These are phyloP conservation scores for Hibiscus mutabilis DNA, from an alignment of 345 rosid genomes.

Conservation along the genomic window DNA sequence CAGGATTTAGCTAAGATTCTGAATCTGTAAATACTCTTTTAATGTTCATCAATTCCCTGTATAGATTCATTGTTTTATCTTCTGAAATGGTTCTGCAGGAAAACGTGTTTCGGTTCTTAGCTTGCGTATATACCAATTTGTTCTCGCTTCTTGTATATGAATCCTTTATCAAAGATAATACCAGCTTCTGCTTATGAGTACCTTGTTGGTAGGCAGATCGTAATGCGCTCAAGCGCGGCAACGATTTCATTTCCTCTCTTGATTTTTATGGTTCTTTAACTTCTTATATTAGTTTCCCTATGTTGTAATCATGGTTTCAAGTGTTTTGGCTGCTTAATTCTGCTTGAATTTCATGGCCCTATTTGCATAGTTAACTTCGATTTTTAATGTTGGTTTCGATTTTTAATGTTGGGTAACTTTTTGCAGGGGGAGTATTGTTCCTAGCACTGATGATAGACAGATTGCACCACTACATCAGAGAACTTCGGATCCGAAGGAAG, in stretches of 20 bases:
- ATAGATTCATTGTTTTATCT: not conserved
- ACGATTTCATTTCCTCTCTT: not conserved
- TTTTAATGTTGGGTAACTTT: conserved; percentile 13
- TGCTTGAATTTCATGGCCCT: not conserved
- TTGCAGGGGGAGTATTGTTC: conserved; percentile 73
- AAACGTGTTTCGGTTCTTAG: not conserved
- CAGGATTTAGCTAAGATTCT: not conserved
- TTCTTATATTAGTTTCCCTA: not conserved
- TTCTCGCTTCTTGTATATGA: too few species aligned
- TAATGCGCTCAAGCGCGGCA: not conserved
- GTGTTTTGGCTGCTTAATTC: conserved; percentile 1
- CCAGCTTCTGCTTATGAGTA: not conserved
- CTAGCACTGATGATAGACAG: conserved; percentile 83
- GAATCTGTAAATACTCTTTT: not conserved
- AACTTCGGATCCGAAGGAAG: conserved; percentile 71
- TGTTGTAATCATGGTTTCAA: not conserved
- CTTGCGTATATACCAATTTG: too few species aligned
- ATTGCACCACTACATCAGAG: conserved; percentile 84
- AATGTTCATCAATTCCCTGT: not conserved
- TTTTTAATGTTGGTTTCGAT: too few species aligned
- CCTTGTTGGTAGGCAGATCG: too few species aligned
- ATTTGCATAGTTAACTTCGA: conserved; percentile 1
- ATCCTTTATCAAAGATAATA: too few species aligned
- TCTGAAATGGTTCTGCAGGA: not conserved
- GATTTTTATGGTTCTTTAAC: not conserved